Percentiles rank a stretch among this genome's conserved stretches.
phyloP scores from a whole-genome alignment of 768 basidiomycete genomes.

The Tricholoma terreum region DNA sequence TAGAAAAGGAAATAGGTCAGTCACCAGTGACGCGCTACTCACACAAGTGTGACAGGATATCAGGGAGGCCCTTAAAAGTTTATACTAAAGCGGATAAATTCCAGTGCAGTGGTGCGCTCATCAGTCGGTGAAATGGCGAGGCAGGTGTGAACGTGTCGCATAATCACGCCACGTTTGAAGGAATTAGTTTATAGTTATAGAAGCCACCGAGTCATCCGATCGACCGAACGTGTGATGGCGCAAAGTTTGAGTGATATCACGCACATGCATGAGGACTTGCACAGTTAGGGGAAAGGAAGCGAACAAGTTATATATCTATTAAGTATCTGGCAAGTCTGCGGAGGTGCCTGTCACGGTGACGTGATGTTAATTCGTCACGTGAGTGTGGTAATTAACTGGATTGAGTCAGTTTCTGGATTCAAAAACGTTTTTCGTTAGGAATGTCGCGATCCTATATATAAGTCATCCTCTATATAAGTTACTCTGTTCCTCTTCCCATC shows the following conservation, averaged over 20 bases:
- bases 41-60: too few relatives aligned
- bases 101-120: too few relatives aligned
- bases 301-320: not conserved
- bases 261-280: not conserved
- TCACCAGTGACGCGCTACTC: too few relatives aligned
- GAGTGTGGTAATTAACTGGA: conserved; percentile 20
- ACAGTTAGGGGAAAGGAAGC: not conserved
- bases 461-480: conserved; percentile 26
- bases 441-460: conserved; percentile 37
- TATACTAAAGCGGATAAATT: too few relatives aligned
- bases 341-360: conserved; percentile 11
- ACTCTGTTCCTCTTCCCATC: conserved; percentile 15
- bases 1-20: too few relatives aligned
- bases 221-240: conserved; percentile 31
- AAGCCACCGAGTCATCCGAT: conserved; percentile 13
- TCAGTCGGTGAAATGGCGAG: too few relatives aligned
- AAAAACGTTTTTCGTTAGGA: conserved; percentile 35
- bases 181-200: not conserved
- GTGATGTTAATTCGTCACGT: conserved; percentile 15
- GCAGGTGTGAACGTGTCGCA: conserved; percentile 16
- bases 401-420: conserved; percentile 32
- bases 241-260: conserved; percentile 14
- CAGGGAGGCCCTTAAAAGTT: too few relatives aligned
- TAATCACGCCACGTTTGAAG: conserved; percentile 26
- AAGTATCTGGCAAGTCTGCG: conserved; percentile 16